Base-by-base conservation (phyloP, 306 rosid species). In the Oxytropis ochrocephala region DNA sequence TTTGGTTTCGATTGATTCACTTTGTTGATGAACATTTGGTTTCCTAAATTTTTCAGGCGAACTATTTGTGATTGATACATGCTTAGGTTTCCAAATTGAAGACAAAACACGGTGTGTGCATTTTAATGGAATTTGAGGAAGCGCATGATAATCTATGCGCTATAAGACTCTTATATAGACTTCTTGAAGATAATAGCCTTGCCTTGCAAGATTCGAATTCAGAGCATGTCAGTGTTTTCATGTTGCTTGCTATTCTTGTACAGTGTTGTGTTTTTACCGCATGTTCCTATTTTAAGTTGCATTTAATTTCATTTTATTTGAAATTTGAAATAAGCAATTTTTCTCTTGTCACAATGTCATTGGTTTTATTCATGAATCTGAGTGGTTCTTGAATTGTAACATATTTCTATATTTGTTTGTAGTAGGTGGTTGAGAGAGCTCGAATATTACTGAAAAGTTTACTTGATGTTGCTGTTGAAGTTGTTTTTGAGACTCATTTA, bases 391-490 rank as follows among this genome's bases (percentile, higher is more conserved):
- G 11, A 19, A 50, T 7, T 27, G 6, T 42, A 53, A 11, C 66
- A 0, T 6, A 7, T 35, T n/a, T 39, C 36, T 64, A 8, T 8
- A 52, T 21, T 44, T 44, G 55, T 48, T 59, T 59, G 5, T 46
- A 3, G 35, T 55, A 84, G 88, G 76, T 86, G 79, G 75, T 79
- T 77, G 83, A 54, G 68, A 77, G 77, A 49, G 92, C 90, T 48
- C 77, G 55, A 61, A 57, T 59, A 17, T 73, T 91, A 4, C 74
- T 91, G 60, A 91, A 81, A 77, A 62, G 56, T 75, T 74, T 91
- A 70, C 80, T 88, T 11, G 97, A 88, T 75, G 81, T 72, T 47
- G 84, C 91, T 19, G 70, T 83, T 60, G 81, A 82, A 8, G 50
- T 69, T 82, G 70, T 86, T 70, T 64, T 73, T 8, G 83, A 72